These are phyloP conservation scores for Lecanicillium sp. DNA, from an alignment of 2,329 filamentous ascomycete genomes.

Conservation along the genomic window DNA sequence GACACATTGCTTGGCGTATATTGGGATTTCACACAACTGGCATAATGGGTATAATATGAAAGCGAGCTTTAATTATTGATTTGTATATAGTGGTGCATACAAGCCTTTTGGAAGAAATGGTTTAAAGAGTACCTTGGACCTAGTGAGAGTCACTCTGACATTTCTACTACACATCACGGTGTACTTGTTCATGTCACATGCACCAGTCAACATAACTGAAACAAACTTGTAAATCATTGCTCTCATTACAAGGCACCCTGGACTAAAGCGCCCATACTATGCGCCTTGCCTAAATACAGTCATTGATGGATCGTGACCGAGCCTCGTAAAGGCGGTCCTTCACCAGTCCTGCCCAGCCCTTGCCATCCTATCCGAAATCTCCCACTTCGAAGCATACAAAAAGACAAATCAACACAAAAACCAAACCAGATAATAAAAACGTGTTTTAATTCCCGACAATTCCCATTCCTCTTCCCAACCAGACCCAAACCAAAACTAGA, in stretches of 20 bases:
- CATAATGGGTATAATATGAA: no score
- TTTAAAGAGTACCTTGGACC: no score
- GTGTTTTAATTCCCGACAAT: background rate
- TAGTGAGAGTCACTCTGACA: no score
- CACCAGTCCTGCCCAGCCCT: slow-evolving; percentile 13
- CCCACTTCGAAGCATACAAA: slow-evolving; percentile 1
- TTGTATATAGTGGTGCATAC: no score
- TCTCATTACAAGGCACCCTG: slow-evolving; percentile 18
- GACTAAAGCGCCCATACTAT: slow-evolving; percentile 10
- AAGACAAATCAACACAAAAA: slow-evolving; percentile 1
- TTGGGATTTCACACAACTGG: no score
- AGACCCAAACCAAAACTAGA: no score
- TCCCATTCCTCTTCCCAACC: background rate
- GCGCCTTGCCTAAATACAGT: slow-evolving; percentile 17
- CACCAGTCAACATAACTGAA: background rate
- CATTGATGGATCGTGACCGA: slow-evolving; percentile 6
- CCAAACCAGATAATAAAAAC: background rate
- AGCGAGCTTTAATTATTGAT: no score
- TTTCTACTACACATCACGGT: no score
- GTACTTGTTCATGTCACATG: no score
- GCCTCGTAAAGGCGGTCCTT: slow-evolving; percentile 1
- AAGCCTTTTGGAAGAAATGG: no score
- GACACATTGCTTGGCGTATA: no score
- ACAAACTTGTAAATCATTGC: slow-evolving; percentile 16
- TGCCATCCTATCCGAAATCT: background rate